phyloP scores from a whole-genome alignment of 169 alveolate genomes.

The Plasmodium inui region DNA sequence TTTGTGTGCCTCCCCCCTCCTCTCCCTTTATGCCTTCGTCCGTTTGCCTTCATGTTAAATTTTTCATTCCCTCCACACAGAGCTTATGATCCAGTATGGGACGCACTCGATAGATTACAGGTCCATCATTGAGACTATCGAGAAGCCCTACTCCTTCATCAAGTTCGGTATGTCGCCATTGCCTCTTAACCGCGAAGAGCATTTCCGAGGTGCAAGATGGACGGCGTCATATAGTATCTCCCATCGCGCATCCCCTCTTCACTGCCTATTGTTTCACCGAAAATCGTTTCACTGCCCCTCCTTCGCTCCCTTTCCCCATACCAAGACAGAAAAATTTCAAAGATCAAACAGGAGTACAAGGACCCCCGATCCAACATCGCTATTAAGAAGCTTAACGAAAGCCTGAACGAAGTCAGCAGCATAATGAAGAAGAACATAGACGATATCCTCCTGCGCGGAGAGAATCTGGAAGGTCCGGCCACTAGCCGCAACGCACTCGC shows the following conservation, averaged over 20 bases:
- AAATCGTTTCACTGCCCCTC: background rate
- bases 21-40: background rate
- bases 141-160: constrained; percentile 84
- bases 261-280: background rate
- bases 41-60: background rate
- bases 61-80: background rate
- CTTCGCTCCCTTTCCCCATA: background rate
- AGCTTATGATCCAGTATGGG: constrained; percentile 78
- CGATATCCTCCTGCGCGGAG: constrained; percentile 84
- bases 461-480: constrained; percentile 83
- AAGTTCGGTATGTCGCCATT: constrained; percentile 77
- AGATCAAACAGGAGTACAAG: constrained; percentile 81
- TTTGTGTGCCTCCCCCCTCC: background rate
- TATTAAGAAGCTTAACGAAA: constrained; percentile 83
- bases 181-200: no score
- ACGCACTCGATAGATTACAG: constrained; percentile 73
- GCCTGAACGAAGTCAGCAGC: constrained; percentile 84
- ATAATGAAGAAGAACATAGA: constrained; percentile 85
- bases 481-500: background rate
- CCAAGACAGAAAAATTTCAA: constrained; percentile 84
- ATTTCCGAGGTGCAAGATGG: background rate
- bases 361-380: constrained; percentile 85
- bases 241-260: background rate
- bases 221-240: background rate
- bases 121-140: constrained; percentile 77